Percentiles rank a stretch among this genome's conserved stretches.
These are phyloP conservation scores for Mycosarcoma maydis DNA, from an alignment of 1,284 basidiomycete genomes.

Conservation along the genomic window DNA sequence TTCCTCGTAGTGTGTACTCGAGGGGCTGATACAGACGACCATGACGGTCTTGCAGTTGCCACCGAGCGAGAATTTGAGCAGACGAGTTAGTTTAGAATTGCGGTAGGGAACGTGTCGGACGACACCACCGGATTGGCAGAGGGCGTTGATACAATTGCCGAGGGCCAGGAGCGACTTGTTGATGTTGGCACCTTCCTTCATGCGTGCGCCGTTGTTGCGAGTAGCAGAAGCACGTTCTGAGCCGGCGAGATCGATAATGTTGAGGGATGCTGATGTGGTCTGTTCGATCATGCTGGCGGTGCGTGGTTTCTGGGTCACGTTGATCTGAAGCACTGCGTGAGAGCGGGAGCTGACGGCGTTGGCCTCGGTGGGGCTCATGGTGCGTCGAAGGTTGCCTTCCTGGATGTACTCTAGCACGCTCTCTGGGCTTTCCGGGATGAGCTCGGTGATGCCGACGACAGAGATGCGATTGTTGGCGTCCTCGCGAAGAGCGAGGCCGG, in stretches of 20 bases:
- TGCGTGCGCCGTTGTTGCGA: conserved; percentile 64
- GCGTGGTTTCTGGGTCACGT: conserved; percentile 63
- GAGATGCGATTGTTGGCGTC: conserved; percentile 64
- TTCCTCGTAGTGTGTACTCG: conserved; percentile 66
- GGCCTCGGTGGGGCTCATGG: conserved; percentile 65
- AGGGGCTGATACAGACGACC: conserved; percentile 66
- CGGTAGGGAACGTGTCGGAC: conserved; percentile 63
- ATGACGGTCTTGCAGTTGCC: conserved; percentile 67
- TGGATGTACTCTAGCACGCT: conserved; percentile 63
- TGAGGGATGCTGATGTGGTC: conserved; percentile 64
- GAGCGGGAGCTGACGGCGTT: conserved; percentile 65
- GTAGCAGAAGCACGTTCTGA: conserved; percentile 65
- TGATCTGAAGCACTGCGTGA: conserved; percentile 66
- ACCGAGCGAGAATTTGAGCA: conserved; percentile 67
- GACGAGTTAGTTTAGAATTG: conserved; percentile 65
- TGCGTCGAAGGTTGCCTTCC: conserved; percentile 64
- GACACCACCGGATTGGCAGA: conserved; percentile 60
- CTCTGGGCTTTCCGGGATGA: conserved; percentile 59
- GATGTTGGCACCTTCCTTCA: conserved; percentile 68
- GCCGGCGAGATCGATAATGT: conserved; percentile 66
- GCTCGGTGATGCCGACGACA: conserved; percentile 66
- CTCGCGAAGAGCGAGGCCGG: conserved; percentile 62
- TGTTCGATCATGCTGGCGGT: conserved; percentile 61
- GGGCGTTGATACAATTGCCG: conserved; percentile 67
- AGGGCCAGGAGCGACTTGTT: conserved; percentile 66